These are phyloP conservation scores for Terfezia boudieri DNA, from an alignment of 495 filamentous ascomycete genomes.

Conservation along the genomic window DNA sequence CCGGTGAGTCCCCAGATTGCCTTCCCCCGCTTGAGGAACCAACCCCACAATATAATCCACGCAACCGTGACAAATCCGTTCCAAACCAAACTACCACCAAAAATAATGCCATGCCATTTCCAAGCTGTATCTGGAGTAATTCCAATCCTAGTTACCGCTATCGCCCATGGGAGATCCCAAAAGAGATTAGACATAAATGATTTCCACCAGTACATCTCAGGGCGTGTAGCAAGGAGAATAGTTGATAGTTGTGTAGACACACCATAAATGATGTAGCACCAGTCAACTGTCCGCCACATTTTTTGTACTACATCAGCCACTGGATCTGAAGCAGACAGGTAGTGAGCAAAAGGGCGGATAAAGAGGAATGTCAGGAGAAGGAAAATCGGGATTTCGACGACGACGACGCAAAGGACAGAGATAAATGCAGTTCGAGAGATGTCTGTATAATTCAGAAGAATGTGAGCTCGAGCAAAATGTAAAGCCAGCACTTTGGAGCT, in stretches of 20 bases:
- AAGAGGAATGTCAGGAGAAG: slow-evolving; percentile 39
- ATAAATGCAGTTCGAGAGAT: slow-evolving; percentile 34
- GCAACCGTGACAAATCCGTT: slow-evolving; percentile 33
- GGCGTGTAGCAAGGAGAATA: slow-evolving; percentile 40
- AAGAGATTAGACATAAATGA: slow-evolving; percentile 39
- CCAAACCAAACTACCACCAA: slow-evolving; percentile 49
- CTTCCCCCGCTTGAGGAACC: slow-evolving; percentile 31
- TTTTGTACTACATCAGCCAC: slow-evolving; percentile 39
- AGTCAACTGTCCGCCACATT: slow-evolving; percentile 52
- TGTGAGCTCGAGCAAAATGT: not conserved
- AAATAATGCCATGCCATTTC: slow-evolving; percentile 44
- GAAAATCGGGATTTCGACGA: slow-evolving; percentile 38
- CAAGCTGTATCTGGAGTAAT: slow-evolving; percentile 35
- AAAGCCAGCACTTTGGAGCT: not conserved
- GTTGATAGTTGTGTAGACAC: slow-evolving; percentile 39
- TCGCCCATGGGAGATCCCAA: slow-evolving; percentile 50
- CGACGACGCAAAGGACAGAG: slow-evolving; percentile 29
- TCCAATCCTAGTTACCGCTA: slow-evolving; percentile 29
- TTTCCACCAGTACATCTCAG: slow-evolving; percentile 47
- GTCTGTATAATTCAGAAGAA: slow-evolving; percentile 8
- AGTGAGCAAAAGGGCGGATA: slow-evolving; percentile 35
- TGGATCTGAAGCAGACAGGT: slow-evolving; percentile 28
- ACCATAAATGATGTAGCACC: slow-evolving; percentile 61
- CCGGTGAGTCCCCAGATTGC: not conserved
- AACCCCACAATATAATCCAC: slow-evolving; percentile 32